Base-by-base conservation (phyloP, 2,329 filamentous ascomycete genomes). In the Apiospora marii region DNA sequence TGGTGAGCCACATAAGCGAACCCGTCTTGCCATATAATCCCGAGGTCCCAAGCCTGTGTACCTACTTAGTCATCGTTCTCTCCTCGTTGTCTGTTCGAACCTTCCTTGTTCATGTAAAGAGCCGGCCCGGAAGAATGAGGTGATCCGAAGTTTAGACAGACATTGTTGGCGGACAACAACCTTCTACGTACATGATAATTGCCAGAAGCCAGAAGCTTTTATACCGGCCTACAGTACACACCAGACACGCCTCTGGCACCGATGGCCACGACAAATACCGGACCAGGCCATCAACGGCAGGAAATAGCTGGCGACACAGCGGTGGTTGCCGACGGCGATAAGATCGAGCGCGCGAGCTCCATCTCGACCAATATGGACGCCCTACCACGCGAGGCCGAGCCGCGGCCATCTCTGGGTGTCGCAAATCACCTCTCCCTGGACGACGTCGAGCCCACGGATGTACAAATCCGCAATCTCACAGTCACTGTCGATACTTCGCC, bases 401-500 rank as follows among this genome's bases (percentile, higher is more conserved):
- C 49, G 41, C 70, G 64, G 22, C 27, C 51, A 22, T 70, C 71
- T 13, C 43, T 70, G 0, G 70, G 72, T 22, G 70, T 37, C 30
- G 68, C 68, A 19, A 69, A 68, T 27, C 72, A 68, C 8, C 58
- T 74, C 10, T 74, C 73, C 13, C 49, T 75, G 49, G 73, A 73
- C 46, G 84, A 82, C 76, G 85, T 87, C n/a, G 81, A 85, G 27
- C 82, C 84, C 12, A 84, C 86, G 24, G 82, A 85, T 69, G 83
- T 87, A 70, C 82, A 83, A 71, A 81, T 87, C 24, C 83, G 85
- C 53, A 79, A 85, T 72, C 81, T 88, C 14, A 83, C 84, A 1
- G 87, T 92, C 10, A 86, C 84, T 0, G 88, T 92, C 24, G 87
- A 92, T 73, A 87, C 89, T 1, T 87, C 89, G 1, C 89, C 90